Evolutionary conservation across 2,329 filamentous ascomycete genomes (phyloP).

Genomic region (Trichophyton verrucosum): DNA sequence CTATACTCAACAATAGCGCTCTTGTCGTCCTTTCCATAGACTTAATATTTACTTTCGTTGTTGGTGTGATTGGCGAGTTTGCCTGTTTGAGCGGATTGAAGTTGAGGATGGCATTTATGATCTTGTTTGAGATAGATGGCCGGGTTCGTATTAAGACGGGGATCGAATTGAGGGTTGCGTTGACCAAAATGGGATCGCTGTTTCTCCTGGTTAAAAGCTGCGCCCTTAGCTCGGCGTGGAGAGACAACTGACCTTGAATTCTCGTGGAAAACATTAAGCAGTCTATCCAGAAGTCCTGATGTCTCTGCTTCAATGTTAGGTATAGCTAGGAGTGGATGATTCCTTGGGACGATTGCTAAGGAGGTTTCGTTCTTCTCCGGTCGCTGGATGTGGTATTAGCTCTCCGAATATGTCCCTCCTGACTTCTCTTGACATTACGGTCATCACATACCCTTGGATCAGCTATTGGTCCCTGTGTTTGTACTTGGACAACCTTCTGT

Average conservation of each 20-base stretch:
- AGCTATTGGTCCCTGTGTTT: conserved; percentile 68
- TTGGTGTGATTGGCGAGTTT: conserved; percentile 62
- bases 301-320: conserved; percentile 84
- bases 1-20: conserved; percentile 67
- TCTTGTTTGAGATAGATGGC: conserved; percentile 69
- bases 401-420: not conserved
- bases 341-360: conserved; percentile 68
- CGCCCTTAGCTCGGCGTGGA: not conserved
- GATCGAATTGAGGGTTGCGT: conserved; percentile 81
- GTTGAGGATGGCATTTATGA: conserved; percentile 69
- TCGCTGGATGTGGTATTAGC: conserved; percentile 40
- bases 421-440: not conserved
- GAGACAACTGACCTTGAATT: conserved; percentile 57
- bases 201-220: not conserved
- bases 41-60: conserved; percentile 67
- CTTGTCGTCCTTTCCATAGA: conserved; percentile 93
- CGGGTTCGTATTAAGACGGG: conserved; percentile 71
- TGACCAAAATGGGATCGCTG: conserved; percentile 78
- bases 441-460: conserved; percentile 63
- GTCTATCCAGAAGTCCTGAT: conserved; percentile 75
- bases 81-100: conserved; percentile 85
- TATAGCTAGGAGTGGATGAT: conserved; percentile 67
- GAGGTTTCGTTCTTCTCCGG: conserved; percentile 72
- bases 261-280: conserved; percentile 75
- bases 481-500: conserved; percentile 81